These are phyloP conservation scores for Dacryopinax spathularia DNA, from an alignment of 768 basidiomycete genomes.

Conservation along the genomic window DNA sequence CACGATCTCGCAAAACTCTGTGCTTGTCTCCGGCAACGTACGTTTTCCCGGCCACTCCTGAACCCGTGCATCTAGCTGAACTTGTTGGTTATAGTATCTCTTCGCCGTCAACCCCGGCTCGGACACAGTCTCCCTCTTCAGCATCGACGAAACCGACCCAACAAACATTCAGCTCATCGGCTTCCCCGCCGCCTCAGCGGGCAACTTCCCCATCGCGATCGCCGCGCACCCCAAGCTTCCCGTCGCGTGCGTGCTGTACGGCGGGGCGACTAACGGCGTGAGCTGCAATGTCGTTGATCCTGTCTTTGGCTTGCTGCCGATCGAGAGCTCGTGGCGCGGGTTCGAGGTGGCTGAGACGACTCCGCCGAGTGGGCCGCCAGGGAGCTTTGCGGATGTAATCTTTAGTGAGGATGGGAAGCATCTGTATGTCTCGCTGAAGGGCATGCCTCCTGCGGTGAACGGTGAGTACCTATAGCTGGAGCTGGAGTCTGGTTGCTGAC, in stretches of 20 bases:
- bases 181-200: conserved; percentile 30
- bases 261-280: conserved; percentile 33
- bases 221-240: conserved; percentile 24
- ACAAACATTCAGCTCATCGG: conserved; percentile 32
- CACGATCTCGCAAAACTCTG: conserved; percentile 31
- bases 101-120: conserved; percentile 26
- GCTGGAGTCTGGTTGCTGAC: neutral
- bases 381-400: neutral
- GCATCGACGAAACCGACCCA: conserved; percentile 33
- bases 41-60: conserved; percentile 27
- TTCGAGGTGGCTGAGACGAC: neutral
- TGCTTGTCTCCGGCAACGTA: conserved; percentile 27
- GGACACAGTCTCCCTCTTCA: conserved; percentile 29
- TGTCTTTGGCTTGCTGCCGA: neutral
- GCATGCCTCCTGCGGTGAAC: neutral
- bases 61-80: conserved; percentile 16
- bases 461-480: neutral
- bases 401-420: neutral
- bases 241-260: conserved; percentile 30
- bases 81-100: neutral
- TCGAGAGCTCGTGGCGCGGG: neutral
- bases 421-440: neutral
- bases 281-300: conserved; percentile 15
- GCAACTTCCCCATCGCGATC: conserved; percentile 39
- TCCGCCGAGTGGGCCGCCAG: neutral